Evolutionary conservation across 768 basidiomycete genomes (phyloP).

Genomic region (Hypholoma sublateritium): DNA sequence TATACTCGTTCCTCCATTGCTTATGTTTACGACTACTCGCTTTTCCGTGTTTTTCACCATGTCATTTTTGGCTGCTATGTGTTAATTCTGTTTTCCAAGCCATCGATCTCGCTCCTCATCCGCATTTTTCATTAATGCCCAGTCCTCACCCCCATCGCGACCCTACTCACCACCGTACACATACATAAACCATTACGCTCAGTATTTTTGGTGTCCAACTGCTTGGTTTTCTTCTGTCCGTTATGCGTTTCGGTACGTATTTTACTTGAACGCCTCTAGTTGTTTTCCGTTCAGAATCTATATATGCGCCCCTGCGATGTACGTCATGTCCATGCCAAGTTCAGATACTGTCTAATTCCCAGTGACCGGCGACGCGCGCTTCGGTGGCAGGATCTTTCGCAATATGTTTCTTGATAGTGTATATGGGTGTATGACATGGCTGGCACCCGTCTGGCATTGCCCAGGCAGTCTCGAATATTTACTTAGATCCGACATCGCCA

Average conservation of each 20-base stretch:
- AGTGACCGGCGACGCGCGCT: background rate
- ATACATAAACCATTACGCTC: conserved; percentile 15
- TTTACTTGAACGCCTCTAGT: conserved; percentile 8
- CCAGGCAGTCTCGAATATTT: background rate
- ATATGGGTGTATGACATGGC: background rate
- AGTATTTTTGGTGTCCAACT: conserved; percentile 10
- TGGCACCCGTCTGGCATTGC: too few species aligned
- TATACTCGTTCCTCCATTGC: conserved; percentile 18
- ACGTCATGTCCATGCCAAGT: background rate
- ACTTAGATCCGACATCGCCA: background rate
- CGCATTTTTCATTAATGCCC: conserved; percentile 22
- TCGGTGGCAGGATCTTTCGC: background rate
- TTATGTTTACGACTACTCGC: conserved; percentile 19
- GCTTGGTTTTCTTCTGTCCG: conserved; percentile 6
- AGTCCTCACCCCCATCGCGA: conserved; percentile 17
- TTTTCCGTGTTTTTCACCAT: conserved; percentile 14
- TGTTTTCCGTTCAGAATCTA: conserved; percentile 10
- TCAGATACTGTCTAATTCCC: background rate
- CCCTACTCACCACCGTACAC: conserved; percentile 17
- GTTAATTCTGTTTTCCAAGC: conserved; percentile 20
- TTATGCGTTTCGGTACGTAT: conserved; percentile 8
- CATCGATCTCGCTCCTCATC: conserved; percentile 22
- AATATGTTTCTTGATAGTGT: background rate
- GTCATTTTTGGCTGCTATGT: conserved; percentile 19
- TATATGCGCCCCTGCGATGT: conserved; percentile 1